These are phyloP conservation scores for Fusarium sp. DNA, from an alignment of 2,329 filamentous ascomycete genomes.

Conservation along the genomic window DNA sequence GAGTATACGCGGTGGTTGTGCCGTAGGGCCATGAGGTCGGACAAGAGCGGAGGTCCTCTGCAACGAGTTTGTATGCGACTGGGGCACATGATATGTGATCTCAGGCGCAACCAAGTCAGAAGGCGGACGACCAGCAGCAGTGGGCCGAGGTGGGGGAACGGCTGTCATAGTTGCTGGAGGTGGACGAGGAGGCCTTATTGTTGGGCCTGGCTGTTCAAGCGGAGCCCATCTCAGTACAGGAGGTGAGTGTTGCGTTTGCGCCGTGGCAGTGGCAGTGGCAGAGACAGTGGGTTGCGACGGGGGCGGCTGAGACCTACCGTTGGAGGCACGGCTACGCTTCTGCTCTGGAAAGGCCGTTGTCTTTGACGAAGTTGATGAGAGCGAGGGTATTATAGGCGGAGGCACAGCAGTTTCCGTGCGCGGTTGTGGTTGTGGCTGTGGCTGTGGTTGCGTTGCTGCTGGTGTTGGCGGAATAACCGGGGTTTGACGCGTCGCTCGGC, in stretches of 20 bases:
- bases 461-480: conserved; percentile 47
- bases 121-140: conserved; percentile 40
- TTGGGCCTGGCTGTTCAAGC: conserved; percentile 38
- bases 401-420: conserved; percentile 35
- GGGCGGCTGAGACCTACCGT: conserved; percentile 10
- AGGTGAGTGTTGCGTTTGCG: conserved; percentile 26
- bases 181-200: conserved; percentile 6
- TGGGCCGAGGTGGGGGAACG: conserved; percentile 25
- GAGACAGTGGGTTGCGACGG: conserved; percentile 3
- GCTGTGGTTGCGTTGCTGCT: conserved; percentile 37
- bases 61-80: conserved; percentile 43
- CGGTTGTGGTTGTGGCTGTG: conserved; percentile 22
- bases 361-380: conserved; percentile 4
- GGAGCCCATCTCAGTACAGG: conserved; percentile 42
- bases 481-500: conserved; percentile 55
- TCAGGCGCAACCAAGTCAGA: conserved; percentile 55
- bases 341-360: conserved; percentile 23
- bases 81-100: conserved; percentile 54
- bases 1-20: conserved; percentile 47
- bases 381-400: conserved; percentile 30
- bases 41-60: conserved; percentile 47
- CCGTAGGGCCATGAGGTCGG: conserved; percentile 49
- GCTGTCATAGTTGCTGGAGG: conserved; percentile 38
- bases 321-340: conserved; percentile 36
- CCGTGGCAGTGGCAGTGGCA: conserved; percentile 1